Evolutionary conservation across 1,284 basidiomycete genomes (phyloP).

Genomic region (Austropuccinia psidii): DNA sequence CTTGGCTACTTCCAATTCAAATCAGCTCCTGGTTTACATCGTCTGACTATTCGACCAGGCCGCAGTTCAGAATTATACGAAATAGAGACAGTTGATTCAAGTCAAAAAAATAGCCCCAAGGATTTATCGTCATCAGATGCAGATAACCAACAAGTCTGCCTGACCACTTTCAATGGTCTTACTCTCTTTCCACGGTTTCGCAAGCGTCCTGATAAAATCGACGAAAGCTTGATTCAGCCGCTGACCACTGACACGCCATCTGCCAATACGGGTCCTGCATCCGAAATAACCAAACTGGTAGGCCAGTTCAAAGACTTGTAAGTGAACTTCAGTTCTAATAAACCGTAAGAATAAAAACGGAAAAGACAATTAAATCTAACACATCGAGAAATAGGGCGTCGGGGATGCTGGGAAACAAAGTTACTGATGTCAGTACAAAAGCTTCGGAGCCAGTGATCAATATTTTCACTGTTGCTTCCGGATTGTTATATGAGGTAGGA

Average conservation of each 20-base stretch:
- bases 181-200: slow-evolving; percentile 75
- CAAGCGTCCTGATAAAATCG: slow-evolving; percentile 68
- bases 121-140: slow-evolving; percentile 45
- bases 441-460: slow-evolving; percentile 74
- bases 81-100: slow-evolving; percentile 67
- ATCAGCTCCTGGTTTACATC: slow-evolving; percentile 77
- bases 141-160: slow-evolving; percentile 58
- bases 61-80: slow-evolving; percentile 70
- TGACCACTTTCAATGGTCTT: slow-evolving; percentile 78
- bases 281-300: slow-evolving; percentile 19
- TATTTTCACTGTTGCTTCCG: slow-evolving; percentile 96
- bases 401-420: slow-evolving; percentile 5
- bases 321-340: not conserved
- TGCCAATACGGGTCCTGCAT: not conserved
- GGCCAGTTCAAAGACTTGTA: slow-evolving; percentile 34
- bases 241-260: not conserved
- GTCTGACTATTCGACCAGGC: slow-evolving; percentile 71
- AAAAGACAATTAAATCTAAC: too few relatives aligned
- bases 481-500: slow-evolving; percentile 81
- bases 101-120: slow-evolving; percentile 65
- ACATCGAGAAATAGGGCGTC: not conserved
- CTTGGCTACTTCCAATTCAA: slow-evolving; percentile 95
- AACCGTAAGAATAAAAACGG: too few relatives aligned
- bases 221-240: slow-evolving; percentile 46
- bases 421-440: slow-evolving; percentile 38